These are phyloP conservation scores for Suaeda aralocaspica DNA, from an alignment of 148 eudicot species.

Conservation along the genomic window DNA sequence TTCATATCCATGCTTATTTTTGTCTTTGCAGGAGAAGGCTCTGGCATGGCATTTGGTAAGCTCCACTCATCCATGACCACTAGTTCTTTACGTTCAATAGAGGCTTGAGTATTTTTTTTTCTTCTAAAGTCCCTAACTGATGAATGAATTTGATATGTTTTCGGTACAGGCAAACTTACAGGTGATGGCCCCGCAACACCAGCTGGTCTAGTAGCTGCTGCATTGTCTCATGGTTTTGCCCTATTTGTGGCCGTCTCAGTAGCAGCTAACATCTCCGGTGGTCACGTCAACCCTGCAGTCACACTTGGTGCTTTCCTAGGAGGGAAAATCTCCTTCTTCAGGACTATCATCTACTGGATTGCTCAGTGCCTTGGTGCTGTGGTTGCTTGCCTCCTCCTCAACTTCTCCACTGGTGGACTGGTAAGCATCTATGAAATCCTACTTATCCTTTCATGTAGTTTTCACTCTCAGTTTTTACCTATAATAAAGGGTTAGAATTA, in stretches of 20 bases:
- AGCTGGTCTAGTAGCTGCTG: constrained; percentile 59
- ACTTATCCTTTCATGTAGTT: neutral
- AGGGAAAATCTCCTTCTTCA: constrained; percentile 52
- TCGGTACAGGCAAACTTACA: constrained; percentile 48
- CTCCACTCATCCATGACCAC: constrained; percentile 1
- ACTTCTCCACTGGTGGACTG: constrained; percentile 62
- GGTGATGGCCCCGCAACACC: constrained; percentile 51
- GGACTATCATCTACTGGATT: constrained; percentile 53
- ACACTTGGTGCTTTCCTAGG: constrained; percentile 77
- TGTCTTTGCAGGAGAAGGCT: constrained; percentile 77
- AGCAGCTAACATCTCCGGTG: constrained; percentile 76
- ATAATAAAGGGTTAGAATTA: neutral
- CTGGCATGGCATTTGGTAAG: constrained; percentile 84
- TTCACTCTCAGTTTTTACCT: neutral
- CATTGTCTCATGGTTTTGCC: constrained; percentile 68
- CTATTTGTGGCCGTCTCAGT: constrained; percentile 70
- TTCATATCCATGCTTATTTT: constrained; percentile 80
- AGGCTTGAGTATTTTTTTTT: neutral
- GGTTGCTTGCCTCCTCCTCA: constrained; percentile 72
- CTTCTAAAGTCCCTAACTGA: constrained; percentile 8
- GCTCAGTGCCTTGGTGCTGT: constrained; percentile 75
- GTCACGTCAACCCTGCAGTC: constrained; percentile 87
- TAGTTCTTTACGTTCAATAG: neutral
- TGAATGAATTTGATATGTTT: neutral
- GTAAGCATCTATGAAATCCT: constrained; percentile 26